A percentile compares a stretch with the other conserved stretches of the same genome.
These are phyloP conservation scores for Mycena sanguinolenta DNA, from an alignment of 768 basidiomycete genomes.

Conservation along the genomic window DNA sequence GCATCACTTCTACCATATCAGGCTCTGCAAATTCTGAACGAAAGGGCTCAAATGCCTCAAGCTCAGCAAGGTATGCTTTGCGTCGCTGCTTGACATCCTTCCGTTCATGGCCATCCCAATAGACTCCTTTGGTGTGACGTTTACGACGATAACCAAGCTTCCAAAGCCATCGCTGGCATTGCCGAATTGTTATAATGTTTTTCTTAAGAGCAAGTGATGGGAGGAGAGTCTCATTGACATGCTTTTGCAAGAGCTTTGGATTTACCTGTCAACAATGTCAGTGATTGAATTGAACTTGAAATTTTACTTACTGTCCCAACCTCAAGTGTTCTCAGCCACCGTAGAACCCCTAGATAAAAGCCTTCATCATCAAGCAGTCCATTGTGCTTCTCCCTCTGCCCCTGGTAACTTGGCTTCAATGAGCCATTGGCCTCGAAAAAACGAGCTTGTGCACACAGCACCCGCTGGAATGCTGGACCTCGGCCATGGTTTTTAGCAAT, in stretches of 20 bases:
- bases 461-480: background rate
- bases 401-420: background rate
- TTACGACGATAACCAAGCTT: slow-evolving; percentile 18
- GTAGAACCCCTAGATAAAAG: background rate
- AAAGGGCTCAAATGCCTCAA: background rate
- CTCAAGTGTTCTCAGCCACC: background rate
- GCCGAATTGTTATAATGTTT: background rate
- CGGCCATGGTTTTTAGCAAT: background rate
- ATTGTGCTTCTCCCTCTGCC: background rate
- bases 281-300: background rate
- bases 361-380: background rate
- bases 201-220: slow-evolving; percentile 6
- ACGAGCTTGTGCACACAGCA: background rate
- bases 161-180: slow-evolving; percentile 15
- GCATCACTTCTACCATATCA: background rate
- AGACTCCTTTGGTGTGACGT: slow-evolving; percentile 6
- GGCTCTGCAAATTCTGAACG: background rate
- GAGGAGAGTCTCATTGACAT: slow-evolving; percentile 7
- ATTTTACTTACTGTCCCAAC: background rate
- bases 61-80: slow-evolving; percentile 21
- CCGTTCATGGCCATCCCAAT: no score
- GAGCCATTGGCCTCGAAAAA: background rate
- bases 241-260: background rate
- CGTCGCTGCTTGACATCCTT: slow-evolving; percentile 11
- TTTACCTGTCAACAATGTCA: background rate